Base-by-base conservation (phyloP, 192 early-diverging fungal genomes). In the Linnemannia zychae region DNA sequence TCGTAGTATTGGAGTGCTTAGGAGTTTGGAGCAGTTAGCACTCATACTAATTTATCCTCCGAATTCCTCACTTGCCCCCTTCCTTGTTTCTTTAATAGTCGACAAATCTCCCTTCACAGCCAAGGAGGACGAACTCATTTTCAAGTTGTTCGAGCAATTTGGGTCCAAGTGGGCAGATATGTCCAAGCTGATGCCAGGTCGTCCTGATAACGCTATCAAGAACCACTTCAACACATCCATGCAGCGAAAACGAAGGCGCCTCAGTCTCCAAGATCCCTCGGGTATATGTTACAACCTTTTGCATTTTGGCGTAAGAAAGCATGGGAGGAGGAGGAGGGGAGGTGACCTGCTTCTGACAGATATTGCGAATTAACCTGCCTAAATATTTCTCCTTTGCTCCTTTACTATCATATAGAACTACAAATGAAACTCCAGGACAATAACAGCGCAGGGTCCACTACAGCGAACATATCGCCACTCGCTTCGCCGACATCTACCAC, bases 131-230 rank as follows among this genome's bases (percentile, higher is more conserved):
- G 77, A 79, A 20, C 77, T 78, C 24, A 85, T 85, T 36, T 79
- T 85, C 37, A 79, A 85, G 50, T 71, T 85, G 31, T 85, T 79
- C 71, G 77, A 72, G 33, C 83, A 85, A 28, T 36, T 85, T 20
- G 83, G 83, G 20, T 85, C 83, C 17, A 85, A 85, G 34, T 85
- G 83, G 83, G 83, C 83, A 33, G 83, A 85, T 44, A 85, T 85
- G 83, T 85, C 83, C 7, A 85, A 85, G n/a, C 77, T 85, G 40
- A 85, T 85, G 83, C 83, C 83, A 36, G 83, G 83, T 38, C 77
- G 83, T 38, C 83, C 83, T 16, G 83, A 85, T 17, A 85, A 85
- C 38, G 83, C 83, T 3, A 85, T 85, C 74, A 85, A 85, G 50
- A 85, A 85, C 34, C 83, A 85, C 47, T 85, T 85, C 34, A 85